phyloP scores from a whole-genome alignment of 2,329 filamentous ascomycete species.

The Pseudogymnoascus sp. region DNA sequence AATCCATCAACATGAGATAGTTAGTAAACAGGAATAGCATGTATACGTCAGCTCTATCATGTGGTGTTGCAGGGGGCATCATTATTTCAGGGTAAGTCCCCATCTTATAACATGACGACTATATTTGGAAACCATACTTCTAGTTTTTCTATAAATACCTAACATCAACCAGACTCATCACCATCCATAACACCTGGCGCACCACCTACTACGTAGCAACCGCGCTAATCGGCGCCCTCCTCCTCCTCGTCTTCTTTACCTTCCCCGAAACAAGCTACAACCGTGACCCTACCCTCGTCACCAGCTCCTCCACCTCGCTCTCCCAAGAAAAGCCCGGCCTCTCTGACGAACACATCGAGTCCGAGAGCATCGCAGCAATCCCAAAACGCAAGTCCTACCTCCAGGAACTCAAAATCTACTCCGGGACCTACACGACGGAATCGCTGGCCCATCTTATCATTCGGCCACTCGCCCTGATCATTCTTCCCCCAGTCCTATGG shows the following conservation, averaged over 20 bases:
- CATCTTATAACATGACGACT: neutral
- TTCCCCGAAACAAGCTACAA: constrained; percentile 47
- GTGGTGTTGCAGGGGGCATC: constrained; percentile 38
- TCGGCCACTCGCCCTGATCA: constrained; percentile 33
- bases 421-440: constrained; percentile 17
- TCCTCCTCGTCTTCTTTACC: constrained; percentile 41
- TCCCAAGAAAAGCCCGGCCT: neutral
- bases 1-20: neutral
- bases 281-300: constrained; percentile 21
- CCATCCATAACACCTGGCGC: constrained; percentile 40
- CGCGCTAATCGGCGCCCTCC: constrained; percentile 40
- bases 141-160: neutral
- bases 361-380: constrained; percentile 21
- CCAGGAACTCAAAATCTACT: constrained; percentile 13
- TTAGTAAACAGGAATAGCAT: constrained; percentile 10
- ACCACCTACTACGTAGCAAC: constrained; percentile 43
- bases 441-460: constrained; percentile 33
- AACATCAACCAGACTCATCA: constrained; percentile 28
- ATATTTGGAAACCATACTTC: constrained; percentile 30
- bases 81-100: constrained; percentile 41
- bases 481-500: constrained; percentile 21
- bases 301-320: neutral
- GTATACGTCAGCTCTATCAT: constrained; percentile 28
- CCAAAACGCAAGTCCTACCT: constrained; percentile 14
- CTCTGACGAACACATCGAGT: neutral